Conservation (phyloP, 2,329 filamentous ascomycete genomes). For the Botrytis paeoniae region DNA sequence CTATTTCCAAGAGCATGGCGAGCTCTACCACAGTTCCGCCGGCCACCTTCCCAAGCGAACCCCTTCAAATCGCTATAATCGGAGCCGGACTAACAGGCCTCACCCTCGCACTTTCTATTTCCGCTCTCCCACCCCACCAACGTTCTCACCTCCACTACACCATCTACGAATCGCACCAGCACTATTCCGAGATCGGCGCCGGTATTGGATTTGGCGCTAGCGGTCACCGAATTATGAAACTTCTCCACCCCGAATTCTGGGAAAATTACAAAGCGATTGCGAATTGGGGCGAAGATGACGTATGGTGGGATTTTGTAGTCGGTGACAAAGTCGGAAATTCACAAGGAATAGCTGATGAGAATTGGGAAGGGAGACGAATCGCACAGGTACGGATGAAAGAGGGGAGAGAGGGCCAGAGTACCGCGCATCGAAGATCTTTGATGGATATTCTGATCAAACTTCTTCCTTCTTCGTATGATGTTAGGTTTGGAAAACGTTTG, state of each 20-base stretch:
- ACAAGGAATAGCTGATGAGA: not conserved
- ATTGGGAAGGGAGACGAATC: not conserved
- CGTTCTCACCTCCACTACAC: not conserved
- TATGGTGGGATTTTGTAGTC: slow-evolving; percentile 9
- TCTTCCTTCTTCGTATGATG: not conserved
- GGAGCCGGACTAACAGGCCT: not conserved
- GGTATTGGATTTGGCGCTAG: slow-evolving; percentile 6
- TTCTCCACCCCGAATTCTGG: not conserved
- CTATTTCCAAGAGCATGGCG: not conserved
- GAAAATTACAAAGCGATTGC: slow-evolving; percentile 4
- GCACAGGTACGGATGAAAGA: slow-evolving; percentile 1
- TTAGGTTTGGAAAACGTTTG: slow-evolving; percentile 1
- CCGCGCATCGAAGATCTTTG: slow-evolving; percentile 2
- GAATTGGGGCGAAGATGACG: not conserved
- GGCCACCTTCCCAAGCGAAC: not conserved
- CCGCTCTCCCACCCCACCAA: not conserved
- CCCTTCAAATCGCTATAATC: slow-evolving; percentile 3
- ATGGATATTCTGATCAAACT: slow-evolving; percentile 9
- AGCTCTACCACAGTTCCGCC: not conserved
- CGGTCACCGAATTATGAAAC: slow-evolving; percentile 7
- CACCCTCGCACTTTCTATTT: not conserved
- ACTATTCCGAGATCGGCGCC: slow-evolving; percentile 6
- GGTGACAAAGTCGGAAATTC: not conserved
- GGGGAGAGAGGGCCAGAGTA: slow-evolving; percentile 5
- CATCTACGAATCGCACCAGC: not conserved